A percentile compares a stretch with the other conserved stretches of the same genome.
Evolutionary conservation across 2,329 filamentous ascomycete species (phyloP).

Genomic region (Arthrobotrys musiformis): DNA sequence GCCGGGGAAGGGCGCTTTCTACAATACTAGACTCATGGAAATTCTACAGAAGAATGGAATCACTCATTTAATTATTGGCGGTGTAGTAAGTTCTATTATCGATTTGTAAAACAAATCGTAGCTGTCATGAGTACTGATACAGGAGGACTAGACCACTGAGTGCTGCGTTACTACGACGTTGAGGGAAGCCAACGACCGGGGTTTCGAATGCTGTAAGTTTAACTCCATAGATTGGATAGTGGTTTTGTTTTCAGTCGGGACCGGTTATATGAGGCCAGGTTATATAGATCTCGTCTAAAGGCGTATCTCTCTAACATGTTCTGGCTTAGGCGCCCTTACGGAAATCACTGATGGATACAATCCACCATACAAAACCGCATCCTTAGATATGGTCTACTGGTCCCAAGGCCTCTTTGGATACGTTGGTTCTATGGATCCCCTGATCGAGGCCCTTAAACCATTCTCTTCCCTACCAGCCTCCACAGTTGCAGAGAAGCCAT

Average conservation of each 20-base stretch:
- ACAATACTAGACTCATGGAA: slow-evolving; percentile 69
- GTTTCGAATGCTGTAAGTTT: slow-evolving; percentile 69
- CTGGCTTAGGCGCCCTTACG: slow-evolving; percentile 61
- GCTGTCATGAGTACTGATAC: slow-evolving; percentile 48
- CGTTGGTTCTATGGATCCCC: slow-evolving; percentile 57
- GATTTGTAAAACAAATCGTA: too few relatives aligned
- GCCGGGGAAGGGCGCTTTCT: slow-evolving; percentile 71
- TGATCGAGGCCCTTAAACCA: slow-evolving; percentile 38
- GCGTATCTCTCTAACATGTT: not conserved
- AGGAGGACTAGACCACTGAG: slow-evolving; percentile 56
- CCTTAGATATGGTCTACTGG: slow-evolving; percentile 62
- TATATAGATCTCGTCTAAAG: too few relatives aligned
- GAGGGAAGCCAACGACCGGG: slow-evolving; percentile 71
- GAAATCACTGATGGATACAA: slow-evolving; percentile 63
- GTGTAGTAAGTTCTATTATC: slow-evolving; percentile 53
- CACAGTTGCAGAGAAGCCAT: slow-evolving; percentile 12
- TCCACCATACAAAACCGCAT: slow-evolving; percentile 61
- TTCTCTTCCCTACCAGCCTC: slow-evolving; percentile 6
- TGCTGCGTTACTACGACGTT: slow-evolving; percentile 70
- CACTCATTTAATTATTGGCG: slow-evolving; percentile 68
- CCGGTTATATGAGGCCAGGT: too few relatives aligned
- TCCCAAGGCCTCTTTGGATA: slow-evolving; percentile 62
- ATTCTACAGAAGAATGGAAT: slow-evolving; percentile 68
- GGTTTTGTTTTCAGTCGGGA: not conserved
- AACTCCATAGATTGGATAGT: too few relatives aligned